A percentile compares a stretch with the other conserved stretches of the same genome.
Conservation (phyloP, 257 asterid genomes). For the Solanum arcanum region DNA sequence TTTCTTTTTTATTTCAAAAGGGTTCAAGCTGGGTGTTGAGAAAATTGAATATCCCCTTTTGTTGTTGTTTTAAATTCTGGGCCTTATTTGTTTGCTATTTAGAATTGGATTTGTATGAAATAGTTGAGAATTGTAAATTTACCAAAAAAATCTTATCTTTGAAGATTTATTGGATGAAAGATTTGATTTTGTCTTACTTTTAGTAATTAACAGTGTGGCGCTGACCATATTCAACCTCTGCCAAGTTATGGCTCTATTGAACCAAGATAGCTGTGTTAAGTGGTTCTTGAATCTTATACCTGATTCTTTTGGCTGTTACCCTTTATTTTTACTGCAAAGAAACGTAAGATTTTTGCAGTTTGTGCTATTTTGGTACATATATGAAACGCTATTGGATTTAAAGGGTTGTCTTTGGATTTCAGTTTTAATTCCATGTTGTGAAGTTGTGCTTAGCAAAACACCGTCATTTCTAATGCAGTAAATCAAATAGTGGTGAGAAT, state of each 20-base stretch:
- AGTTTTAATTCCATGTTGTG: background rate
- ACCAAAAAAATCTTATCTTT: background rate
- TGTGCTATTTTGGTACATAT: background rate
- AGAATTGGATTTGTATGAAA: background rate
- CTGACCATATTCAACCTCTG: background rate
- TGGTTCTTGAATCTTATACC: background rate
- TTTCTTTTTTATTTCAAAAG: background rate
- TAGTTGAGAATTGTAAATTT: background rate
- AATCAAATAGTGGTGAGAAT: constrained; percentile 30
- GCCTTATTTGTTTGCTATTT: background rate
- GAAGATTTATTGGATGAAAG: background rate
- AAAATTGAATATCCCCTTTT: background rate
- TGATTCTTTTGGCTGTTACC: background rate
- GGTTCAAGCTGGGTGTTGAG: background rate
- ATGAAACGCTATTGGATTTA: background rate
- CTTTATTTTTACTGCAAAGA: background rate
- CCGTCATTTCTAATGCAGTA: constrained; percentile 31
- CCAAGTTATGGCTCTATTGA: background rate
- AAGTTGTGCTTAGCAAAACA: background rate
- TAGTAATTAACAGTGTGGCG: background rate
- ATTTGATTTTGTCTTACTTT: background rate
- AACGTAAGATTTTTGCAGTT: background rate
- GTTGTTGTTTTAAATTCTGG: background rate
- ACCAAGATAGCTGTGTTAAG: background rate
- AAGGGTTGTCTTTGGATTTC: background rate